A percentile compares a stretch with the other conserved stretches of the same genome.
Conservation (phyloP, 495 filamentous ascomycete species). For the Penicillium cataractarum region DNA sequence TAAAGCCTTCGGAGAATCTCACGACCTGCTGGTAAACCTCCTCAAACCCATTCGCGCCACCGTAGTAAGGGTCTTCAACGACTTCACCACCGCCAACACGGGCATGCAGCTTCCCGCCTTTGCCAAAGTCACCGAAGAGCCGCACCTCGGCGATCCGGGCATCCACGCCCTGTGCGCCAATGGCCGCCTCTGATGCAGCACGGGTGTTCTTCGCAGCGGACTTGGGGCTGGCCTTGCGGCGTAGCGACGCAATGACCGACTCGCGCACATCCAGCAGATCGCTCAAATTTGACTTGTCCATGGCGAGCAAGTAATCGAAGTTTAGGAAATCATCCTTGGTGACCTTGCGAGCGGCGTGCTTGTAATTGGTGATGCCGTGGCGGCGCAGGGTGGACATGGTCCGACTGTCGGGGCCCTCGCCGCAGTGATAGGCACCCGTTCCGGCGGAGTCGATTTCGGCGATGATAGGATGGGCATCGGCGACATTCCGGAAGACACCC, state of each 20-base stretch:
- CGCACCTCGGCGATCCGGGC: slow-evolving; percentile 60
- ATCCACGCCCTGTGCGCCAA: slow-evolving; percentile 35
- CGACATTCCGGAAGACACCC: slow-evolving; percentile 80
- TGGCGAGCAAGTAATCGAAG: slow-evolving; percentile 93
- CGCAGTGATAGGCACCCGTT: slow-evolving; percentile 81
- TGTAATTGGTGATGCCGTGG: slow-evolving; percentile 75
- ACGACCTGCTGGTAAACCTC: slow-evolving; percentile 81
- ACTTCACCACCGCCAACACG: slow-evolving; percentile 71
- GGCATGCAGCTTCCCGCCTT: slow-evolving; percentile 70
- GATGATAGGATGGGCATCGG: slow-evolving; percentile 62
- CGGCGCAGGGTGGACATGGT: slow-evolving; percentile 79
- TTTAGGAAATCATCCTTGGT: slow-evolving; percentile 69
- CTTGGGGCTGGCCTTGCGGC: slow-evolving; percentile 31
- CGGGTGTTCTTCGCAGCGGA: slow-evolving; percentile 31
- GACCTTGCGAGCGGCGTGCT: slow-evolving; percentile 78
- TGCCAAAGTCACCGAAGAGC: slow-evolving; percentile 82
- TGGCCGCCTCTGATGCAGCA: slow-evolving; percentile 31
- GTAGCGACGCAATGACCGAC: slow-evolving; percentile 54
- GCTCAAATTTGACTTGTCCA: slow-evolving; percentile 84
- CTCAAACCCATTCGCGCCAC: slow-evolving; percentile 79
- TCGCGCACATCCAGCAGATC: slow-evolving; percentile 65
- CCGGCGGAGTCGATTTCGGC: slow-evolving; percentile 83
- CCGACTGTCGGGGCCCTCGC: slow-evolving; percentile 74
- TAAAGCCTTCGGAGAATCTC: slow-evolving; percentile 77
- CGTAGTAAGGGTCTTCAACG: slow-evolving; percentile 93